phyloP scores from a whole-genome alignment of 2,329 filamentous ascomycete genomes.

The Aspergillus sp. region DNA sequence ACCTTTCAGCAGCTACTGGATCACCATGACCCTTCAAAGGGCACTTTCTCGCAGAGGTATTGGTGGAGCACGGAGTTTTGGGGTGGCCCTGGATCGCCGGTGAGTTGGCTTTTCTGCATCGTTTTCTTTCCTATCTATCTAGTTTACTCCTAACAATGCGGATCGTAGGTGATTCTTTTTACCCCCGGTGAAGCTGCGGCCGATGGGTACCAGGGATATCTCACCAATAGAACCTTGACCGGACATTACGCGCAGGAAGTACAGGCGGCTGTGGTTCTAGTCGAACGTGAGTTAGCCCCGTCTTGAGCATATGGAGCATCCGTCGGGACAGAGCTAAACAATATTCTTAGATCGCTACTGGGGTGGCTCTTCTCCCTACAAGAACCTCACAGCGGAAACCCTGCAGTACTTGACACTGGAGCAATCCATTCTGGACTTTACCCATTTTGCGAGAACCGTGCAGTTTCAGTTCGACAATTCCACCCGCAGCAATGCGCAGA shows the following conservation, averaged over 20 bases:
- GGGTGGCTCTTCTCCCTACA: constrained; percentile 56
- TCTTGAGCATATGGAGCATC: neutral
- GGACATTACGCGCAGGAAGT: constrained; percentile 55
- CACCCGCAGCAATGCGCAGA: neutral
- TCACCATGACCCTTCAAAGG: constrained; percentile 55
- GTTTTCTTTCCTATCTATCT: constrained; percentile 14
- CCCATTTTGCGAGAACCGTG: constrained; percentile 54
- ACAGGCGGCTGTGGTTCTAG: constrained; percentile 53
- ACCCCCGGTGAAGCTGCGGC: constrained; percentile 55
- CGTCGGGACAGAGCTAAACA: neutral
- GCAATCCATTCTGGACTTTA: constrained; percentile 55
- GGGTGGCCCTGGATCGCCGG: constrained; percentile 56
- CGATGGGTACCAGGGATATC: constrained; percentile 48
- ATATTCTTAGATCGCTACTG: constrained; percentile 56
- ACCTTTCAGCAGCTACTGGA: constrained; percentile 60
- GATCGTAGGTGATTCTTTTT: constrained; percentile 46
- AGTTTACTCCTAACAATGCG: neutral
- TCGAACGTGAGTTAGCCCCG: constrained; percentile 49
- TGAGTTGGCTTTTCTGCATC: constrained; percentile 27
- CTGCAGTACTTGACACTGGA: constrained; percentile 56
- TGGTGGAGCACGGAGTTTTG: constrained; percentile 55
- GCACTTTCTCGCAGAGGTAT: constrained; percentile 56
- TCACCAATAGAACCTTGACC: constrained; percentile 51
- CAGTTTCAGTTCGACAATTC: constrained; percentile 40
- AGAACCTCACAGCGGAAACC: constrained; percentile 52